phyloP scores from a whole-genome alignment of 2,329 filamentous ascomycete genomes.

The Ilyonectria destructans region DNA sequence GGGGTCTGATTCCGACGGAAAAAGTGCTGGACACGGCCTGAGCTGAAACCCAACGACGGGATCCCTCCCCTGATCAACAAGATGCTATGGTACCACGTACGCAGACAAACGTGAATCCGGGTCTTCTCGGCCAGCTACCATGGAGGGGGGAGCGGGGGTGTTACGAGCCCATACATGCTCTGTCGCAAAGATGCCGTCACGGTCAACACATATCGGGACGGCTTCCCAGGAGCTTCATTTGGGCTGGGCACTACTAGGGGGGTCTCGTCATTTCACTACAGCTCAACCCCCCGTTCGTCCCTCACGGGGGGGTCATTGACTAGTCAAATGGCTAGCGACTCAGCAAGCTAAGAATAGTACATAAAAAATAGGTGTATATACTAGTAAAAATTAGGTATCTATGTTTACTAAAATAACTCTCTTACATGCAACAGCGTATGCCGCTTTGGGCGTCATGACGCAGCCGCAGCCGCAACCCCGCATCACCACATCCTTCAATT shows the following conservation, averaged over 20 bases:
- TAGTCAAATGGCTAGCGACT: too few species aligned
- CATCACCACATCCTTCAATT: too few species aligned
- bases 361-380: too few species aligned
- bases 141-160: slow-evolving; percentile 40
- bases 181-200: slow-evolving; percentile 45
- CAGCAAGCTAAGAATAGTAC: too few species aligned
- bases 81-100: slow-evolving; percentile 5
- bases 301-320: too few species aligned
- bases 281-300: too few species aligned
- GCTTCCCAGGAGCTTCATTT: slow-evolving; percentile 37
- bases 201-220: slow-evolving; percentile 34
- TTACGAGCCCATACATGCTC: slow-evolving; percentile 9
- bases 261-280: too few species aligned
- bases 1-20: slow-evolving; percentile 22
- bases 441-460: too few species aligned
- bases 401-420: too few species aligned
- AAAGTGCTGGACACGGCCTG: slow-evolving; percentile 14
- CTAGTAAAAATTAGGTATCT: too few species aligned
- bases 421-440: too few species aligned
- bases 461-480: too few species aligned
- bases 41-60: slow-evolving; percentile 31
- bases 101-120: slow-evolving; percentile 46
- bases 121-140: slow-evolving; percentile 45
- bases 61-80: slow-evolving; percentile 21
- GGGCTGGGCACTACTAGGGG: slow-evolving; percentile 32